phyloP scores from a whole-genome alignment of 1,284 basidiomycete species.

The Apiotrichum gamsii region DNA sequence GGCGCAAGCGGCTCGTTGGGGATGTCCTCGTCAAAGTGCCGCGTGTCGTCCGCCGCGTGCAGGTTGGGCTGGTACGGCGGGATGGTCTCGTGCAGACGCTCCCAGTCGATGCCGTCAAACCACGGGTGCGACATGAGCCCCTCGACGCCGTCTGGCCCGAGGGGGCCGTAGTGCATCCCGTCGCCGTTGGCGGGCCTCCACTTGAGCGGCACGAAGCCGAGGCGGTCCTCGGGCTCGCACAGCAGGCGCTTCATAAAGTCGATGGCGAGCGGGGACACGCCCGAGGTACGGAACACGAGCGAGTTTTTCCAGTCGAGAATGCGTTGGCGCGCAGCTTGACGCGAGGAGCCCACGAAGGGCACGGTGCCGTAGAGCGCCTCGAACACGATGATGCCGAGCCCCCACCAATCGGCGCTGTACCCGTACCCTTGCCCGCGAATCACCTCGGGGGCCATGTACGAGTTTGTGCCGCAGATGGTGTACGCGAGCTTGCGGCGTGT shows the following conservation, averaged over 20 bases:
- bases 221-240: constrained; percentile 87
- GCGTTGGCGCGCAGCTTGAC: constrained; percentile 83
- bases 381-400: constrained; percentile 72
- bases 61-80: constrained; percentile 87
- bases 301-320: constrained; percentile 87
- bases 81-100: constrained; percentile 64
- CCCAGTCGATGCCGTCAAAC: constrained; percentile 83
- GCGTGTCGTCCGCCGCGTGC: constrained; percentile 69
- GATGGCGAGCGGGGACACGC: constrained; percentile 75
- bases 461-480: constrained; percentile 76
- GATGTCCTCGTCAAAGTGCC: constrained; percentile 88
- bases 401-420: constrained; percentile 97
- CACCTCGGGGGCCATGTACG: constrained; percentile 91
- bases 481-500: constrained; percentile 89
- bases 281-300: constrained; percentile 74
- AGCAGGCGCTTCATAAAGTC: constrained; percentile 80
- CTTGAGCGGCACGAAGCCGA: constrained; percentile 58
- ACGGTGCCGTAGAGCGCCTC: constrained; percentile 88
- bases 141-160: constrained; percentile 66
- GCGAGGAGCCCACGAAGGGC: constrained; percentile 76
- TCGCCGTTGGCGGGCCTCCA: constrained; percentile 4
- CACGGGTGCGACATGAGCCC: constrained; percentile 73
- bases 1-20: constrained; percentile 83
- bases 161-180: not conserved
- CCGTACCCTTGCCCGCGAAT: constrained; percentile 79